These are phyloP conservation scores for Petasospora fabianii DNA, from an alignment of 1,139 yeast genomes.

Conservation along the genomic window DNA sequence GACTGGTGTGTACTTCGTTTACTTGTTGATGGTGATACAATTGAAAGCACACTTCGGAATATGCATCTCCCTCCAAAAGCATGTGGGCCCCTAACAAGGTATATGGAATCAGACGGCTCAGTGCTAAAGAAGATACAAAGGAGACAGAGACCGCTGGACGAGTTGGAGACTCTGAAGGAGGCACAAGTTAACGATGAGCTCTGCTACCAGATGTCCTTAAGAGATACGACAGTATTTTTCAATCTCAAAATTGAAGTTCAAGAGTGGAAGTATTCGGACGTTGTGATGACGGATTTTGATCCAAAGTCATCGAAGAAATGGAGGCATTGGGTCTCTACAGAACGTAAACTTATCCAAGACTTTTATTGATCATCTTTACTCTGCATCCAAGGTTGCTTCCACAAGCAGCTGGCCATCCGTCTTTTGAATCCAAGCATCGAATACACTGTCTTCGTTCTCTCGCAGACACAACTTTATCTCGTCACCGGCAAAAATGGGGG, in stretches of 20 bases:
- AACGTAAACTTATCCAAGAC: slow-evolving; percentile 20
- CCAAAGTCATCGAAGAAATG: slow-evolving; percentile 30
- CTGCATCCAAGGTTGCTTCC: slow-evolving; percentile 16
- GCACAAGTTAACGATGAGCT: slow-evolving; percentile 24
- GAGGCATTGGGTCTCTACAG: slow-evolving; percentile 31
- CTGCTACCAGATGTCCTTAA: slow-evolving; percentile 34
- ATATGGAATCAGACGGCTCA: no score
- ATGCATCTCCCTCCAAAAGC: no score
- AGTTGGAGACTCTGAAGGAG: slow-evolving; percentile 3
- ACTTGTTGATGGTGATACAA: slow-evolving; percentile 17
- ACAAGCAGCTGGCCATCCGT: slow-evolving; percentile 17
- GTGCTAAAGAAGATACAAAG: no score
- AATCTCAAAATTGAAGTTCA: neutral
- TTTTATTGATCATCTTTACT: neutral
- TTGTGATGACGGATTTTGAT: slow-evolving; percentile 33
- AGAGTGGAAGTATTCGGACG: neutral
- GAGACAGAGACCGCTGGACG: slow-evolving; percentile 15
- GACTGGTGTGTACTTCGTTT: slow-evolving; percentile 36
- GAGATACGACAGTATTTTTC: slow-evolving; percentile 36
- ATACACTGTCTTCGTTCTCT: slow-evolving; percentile 9
- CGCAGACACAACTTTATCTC: slow-evolving; percentile 27
- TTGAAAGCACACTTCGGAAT: no score
- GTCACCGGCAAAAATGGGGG: slow-evolving; percentile 43
- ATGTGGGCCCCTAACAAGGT: no score
- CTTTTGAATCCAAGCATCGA: slow-evolving; percentile 27